Evolutionary conservation across 176 grass and related monocot genomes (phyloP).

Genomic region (Juncus effusus): DNA sequence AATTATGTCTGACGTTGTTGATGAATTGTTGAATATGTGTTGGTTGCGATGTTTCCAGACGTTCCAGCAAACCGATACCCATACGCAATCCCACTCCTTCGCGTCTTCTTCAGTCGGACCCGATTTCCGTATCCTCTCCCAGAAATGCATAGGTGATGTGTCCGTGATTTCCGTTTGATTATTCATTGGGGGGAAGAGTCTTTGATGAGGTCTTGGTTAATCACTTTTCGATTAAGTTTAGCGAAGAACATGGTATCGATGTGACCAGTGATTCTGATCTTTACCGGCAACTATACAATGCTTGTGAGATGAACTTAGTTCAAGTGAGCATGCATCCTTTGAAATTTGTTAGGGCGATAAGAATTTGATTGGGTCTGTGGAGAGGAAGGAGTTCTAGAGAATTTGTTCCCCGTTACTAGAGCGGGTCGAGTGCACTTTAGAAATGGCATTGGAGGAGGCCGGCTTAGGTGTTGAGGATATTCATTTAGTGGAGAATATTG

Average conservation of each 20-base stretch:
- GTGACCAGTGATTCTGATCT: conserved; percentile 60
- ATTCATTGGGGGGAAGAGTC: conserved; percentile 57
- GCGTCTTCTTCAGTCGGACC: too few relatives aligned
- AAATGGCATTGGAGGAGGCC: conserved; percentile 53
- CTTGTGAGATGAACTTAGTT: conserved; percentile 57
- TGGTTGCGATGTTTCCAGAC: too few relatives aligned
- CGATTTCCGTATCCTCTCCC: too few relatives aligned
- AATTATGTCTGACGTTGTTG: too few relatives aligned
- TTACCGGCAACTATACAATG: conserved; percentile 44
- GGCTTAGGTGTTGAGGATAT: conserved; percentile 31
- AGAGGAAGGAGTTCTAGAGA: conserved; percentile 68
- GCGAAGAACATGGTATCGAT: conserved; percentile 56
- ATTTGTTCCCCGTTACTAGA: conserved; percentile 50
- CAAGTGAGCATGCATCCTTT: conserved; percentile 55
- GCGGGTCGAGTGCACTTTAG: conserved; percentile 54
- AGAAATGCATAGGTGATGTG: too few relatives aligned
- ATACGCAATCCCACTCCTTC: too few relatives aligned
- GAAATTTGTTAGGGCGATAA: conserved; percentile 74
- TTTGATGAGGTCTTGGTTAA: conserved; percentile 3
- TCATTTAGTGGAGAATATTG: conserved; percentile 50
- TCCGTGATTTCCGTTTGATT: too few relatives aligned
- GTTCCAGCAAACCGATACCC: too few relatives aligned
- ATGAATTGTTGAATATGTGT: too few relatives aligned
- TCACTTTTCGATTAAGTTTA: conserved; percentile 54
- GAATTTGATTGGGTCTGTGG: conserved; percentile 64